Percentiles rank a stretch among this genome's conserved stretches.
phyloP scores from a whole-genome alignment of 2,329 filamentous ascomycete genomes.

The Venturia asperata region DNA sequence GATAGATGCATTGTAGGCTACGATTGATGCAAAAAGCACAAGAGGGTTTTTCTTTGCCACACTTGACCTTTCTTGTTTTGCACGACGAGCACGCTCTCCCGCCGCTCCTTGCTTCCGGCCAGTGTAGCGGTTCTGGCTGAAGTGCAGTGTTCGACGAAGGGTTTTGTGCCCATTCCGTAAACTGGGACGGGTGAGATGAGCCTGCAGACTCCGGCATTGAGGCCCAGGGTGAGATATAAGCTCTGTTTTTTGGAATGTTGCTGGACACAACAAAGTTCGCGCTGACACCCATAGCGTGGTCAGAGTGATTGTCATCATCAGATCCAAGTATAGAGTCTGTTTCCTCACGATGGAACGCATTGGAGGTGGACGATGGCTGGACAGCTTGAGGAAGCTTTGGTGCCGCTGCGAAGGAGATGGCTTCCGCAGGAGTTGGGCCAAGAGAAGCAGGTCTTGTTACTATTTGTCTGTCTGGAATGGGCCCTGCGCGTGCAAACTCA shows the following conservation, averaged over 20 bases:
- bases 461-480: background rate
- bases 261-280: background rate
- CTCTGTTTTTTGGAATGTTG: background rate
- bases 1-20: background rate
- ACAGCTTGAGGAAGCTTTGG: background rate
- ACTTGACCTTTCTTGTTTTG: background rate
- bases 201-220: background rate
- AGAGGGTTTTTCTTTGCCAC: background rate
- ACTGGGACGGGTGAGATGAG: background rate
- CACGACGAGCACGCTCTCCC: background rate
- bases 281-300: background rate
- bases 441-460: background rate
- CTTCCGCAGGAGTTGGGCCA: background rate
- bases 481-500: background rate
- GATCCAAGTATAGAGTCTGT: background rate
- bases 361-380: background rate
- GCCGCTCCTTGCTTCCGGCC: background rate
- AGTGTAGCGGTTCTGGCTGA: background rate
- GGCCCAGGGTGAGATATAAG: background rate
- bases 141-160: background rate
- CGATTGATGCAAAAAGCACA: background rate
- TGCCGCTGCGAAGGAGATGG: background rate
- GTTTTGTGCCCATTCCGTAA: background rate
- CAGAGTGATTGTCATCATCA: background rate
- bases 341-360: background rate